Percentiles rank a stretch among this genome's conserved stretches.
phyloP scores from a whole-genome alignment of 73 alveolate species.

The Stentor roeselii region DNA sequence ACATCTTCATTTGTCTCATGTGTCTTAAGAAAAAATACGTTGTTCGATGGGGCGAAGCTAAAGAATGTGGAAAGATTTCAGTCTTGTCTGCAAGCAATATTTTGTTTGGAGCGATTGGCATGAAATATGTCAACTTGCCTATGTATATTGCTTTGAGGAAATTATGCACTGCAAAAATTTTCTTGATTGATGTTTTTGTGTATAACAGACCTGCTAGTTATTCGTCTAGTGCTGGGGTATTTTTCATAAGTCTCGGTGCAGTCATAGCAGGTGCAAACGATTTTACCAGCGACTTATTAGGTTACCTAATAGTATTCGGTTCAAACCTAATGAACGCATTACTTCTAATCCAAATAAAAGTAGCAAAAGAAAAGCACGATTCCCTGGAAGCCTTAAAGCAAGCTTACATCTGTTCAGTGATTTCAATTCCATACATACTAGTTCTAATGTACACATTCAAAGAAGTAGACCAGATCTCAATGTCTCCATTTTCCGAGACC shows the following conservation, averaged over 20 bases:
- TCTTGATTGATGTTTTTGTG: neutral
- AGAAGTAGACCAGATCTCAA: neutral
- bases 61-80: neutral
- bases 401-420: neutral
- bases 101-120: constrained; percentile 1
- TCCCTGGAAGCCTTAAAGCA: neutral
- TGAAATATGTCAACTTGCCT: constrained; percentile 23
- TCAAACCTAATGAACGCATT: constrained; percentile 5
- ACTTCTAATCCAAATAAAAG: neutral
- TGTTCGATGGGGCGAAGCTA: neutral
- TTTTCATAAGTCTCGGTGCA: constrained; percentile 6
- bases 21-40: neutral
- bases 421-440: neutral
- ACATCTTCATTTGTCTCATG: neutral
- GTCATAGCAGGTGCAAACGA: constrained; percentile 19
- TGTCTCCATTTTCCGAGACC: neutral
- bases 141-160: constrained; percentile 18
- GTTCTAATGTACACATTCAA: neutral
- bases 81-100: neutral
- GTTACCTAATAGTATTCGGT: neutral
- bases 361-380: neutral
- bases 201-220: neutral
- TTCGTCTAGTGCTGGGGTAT: neutral
- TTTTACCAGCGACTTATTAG: neutral
- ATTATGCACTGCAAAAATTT: neutral